phyloP scores from a whole-genome alignment of 306 rosid genomes.

The Alnus glutinosa region DNA sequence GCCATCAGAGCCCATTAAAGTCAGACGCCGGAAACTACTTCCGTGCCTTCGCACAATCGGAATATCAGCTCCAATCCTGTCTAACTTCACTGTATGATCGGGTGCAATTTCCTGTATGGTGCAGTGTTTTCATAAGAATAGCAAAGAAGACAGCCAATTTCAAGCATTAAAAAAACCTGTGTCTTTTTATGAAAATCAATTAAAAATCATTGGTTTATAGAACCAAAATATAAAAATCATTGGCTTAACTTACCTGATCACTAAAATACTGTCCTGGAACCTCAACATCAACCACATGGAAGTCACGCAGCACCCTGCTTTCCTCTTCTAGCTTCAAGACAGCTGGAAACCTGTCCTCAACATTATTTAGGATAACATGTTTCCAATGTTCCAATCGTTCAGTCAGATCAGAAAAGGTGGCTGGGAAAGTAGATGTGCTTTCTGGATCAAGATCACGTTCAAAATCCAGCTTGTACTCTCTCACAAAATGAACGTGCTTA shows the following conservation, averaged over 20 bases:
- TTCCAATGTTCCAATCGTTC: conserved; percentile 96
- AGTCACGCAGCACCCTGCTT: conserved; percentile 95
- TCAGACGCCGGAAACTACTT: conserved; percentile 96
- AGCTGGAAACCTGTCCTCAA: conserved; percentile 98
- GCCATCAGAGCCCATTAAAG: conserved; percentile 97
- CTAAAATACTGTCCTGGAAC: conserved; percentile 98
- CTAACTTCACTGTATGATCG: conserved; percentile 92
- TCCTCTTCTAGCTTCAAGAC: conserved; percentile 96
- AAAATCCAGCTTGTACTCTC: conserved; percentile 96
- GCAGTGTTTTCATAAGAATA: conserved; percentile 26
- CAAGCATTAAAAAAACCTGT: background rate
- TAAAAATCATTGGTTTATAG: background rate
- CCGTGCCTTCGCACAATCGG: conserved; percentile 99
- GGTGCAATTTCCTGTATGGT: conserved; percentile 85
- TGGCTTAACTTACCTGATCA: conserved; percentile 68
- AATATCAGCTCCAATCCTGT: conserved; percentile 96
- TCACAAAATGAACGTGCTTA: conserved; percentile 96
- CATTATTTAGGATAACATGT: conserved; percentile 94
- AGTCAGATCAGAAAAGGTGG: conserved; percentile 89
- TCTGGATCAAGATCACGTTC: conserved; percentile 99
- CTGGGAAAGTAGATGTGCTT: conserved; percentile 84
- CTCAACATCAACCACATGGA: conserved; percentile 98
- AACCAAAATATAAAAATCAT: background rate
- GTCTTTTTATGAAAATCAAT: background rate
- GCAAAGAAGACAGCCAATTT: conserved; percentile 23